Evolutionary conservation across 495 filamentous ascomycete genomes (phyloP), one percentile per base, ranked within the genome.

Genomic region (Rhizodiscina lignyota): DNA sequence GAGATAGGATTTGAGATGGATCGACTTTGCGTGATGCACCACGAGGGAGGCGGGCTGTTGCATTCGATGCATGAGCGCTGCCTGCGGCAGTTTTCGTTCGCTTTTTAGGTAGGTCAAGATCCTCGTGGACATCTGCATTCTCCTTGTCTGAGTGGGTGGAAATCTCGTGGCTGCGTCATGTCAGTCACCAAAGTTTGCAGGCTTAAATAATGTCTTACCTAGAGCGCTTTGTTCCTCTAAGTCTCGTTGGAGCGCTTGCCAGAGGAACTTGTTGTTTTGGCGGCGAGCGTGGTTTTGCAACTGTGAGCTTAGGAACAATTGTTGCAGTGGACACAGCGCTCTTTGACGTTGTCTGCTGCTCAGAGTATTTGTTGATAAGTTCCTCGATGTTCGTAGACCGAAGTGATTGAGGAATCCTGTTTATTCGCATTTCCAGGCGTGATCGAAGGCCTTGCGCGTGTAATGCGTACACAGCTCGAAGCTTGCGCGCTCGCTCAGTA

Each of bases 401-500:
- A 39, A 93, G 57, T 11, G 74, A 70, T 26, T 70, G 63, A 5
- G 89, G 89, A 30, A 99, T 85, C 30, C 89, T 80, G 50, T 94
- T 93, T 56, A 99, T 68, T 52, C 89, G 82, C 55, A 93, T 79
- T 60, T 96, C 87, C 20, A 99, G 77, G 27, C 89, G 78, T 31
- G 83, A 73, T 28, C 77, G 70, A 10, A 96, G 67, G 40, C 79
- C 79, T 51, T 83, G 77, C 10, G 83, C 77, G 55, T 92, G 85
- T 22, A 91, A 64, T 21, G 77, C 77, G 61, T 91, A 94, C 55
- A 91, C 85, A 3, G 86, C 76, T 42, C 86, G 78, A 18, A 96
- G 71, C 55, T 89, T 91, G 36, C 89, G 72, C 23, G 82, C 83
- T 44, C 89, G 75, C 59, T 94, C 84, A 19, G 82, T 87, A 42